Percentiles rank a stretch among this genome's conserved stretches.
These are phyloP conservation scores for Solanum gandarillasii DNA, from an alignment of 257 asterid species.

Conservation along the genomic window DNA sequence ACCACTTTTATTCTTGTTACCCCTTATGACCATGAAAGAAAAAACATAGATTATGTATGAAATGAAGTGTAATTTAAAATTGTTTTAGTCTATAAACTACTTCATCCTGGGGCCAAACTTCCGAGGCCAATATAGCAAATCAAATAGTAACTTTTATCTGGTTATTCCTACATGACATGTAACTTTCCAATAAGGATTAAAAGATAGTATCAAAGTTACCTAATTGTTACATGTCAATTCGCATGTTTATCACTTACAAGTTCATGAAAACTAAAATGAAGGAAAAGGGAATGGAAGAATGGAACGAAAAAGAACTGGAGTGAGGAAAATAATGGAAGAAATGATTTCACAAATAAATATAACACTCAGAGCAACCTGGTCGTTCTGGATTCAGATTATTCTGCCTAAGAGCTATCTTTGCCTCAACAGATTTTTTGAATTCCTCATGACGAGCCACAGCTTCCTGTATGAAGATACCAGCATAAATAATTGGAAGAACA, in stretches of 20 bases:
- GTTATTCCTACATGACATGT: neutral
- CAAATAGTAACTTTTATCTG: neutral
- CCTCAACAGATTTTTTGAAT: conserved; percentile 75
- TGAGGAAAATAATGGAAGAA: neutral
- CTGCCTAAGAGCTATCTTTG: conserved; percentile 63
- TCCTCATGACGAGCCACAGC: conserved; percentile 88
- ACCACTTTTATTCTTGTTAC: neutral
- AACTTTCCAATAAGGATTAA: neutral
- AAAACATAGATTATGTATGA: neutral
- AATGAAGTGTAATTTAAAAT: neutral
- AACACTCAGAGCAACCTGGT: conserved; percentile 47
- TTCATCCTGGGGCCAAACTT: neutral
- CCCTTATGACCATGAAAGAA: neutral
- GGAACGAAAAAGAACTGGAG: neutral
- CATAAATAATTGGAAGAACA: neutral
- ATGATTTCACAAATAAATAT: neutral
- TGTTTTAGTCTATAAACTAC: neutral
- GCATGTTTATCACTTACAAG: neutral
- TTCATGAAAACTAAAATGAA: neutral
- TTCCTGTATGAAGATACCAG: conserved; percentile 48
- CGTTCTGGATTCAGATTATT: conserved; percentile 83
- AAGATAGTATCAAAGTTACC: neutral
- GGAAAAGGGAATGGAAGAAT: neutral
- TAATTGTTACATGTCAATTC: neutral
- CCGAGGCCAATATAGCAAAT: neutral